Conservation (phyloP, 2,329 filamentous ascomycete species). For the Lithohypha guttulata region DNA sequence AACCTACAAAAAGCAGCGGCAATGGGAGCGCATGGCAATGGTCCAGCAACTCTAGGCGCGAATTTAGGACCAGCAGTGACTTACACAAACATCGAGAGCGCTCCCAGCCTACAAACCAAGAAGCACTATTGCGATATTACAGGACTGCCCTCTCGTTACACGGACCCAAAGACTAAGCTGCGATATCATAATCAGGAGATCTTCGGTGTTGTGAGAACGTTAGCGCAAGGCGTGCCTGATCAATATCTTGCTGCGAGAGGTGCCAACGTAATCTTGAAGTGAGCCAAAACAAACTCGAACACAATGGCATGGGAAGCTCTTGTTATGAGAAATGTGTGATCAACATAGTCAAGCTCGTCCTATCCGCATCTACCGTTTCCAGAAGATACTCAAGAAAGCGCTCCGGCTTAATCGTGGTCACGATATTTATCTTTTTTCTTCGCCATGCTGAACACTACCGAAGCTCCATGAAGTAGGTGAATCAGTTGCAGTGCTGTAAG, state of each 20-base stretch:
- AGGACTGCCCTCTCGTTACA: constrained; percentile 79
- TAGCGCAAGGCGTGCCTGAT: constrained; percentile 76
- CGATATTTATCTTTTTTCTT: constrained; percentile 47
- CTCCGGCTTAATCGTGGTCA: constrained; percentile 99
- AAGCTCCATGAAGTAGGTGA: constrained; percentile 53
- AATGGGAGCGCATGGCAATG: neutral
- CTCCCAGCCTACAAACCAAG: constrained; percentile 70
- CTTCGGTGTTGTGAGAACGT: constrained; percentile 67
- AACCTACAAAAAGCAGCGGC: constrained; percentile 36
- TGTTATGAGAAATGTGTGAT: constrained; percentile 52
- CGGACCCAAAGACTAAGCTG: constrained; percentile 87
- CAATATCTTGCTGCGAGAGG: constrained; percentile 81
- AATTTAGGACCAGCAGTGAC: constrained; percentile 60
- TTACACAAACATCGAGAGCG: constrained; percentile 94
- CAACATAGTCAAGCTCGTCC: constrained; percentile 94
- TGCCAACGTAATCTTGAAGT: constrained; percentile 89
- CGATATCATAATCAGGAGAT: constrained; percentile 90
- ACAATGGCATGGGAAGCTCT: too few species aligned
- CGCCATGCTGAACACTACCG: constrained; percentile 75
- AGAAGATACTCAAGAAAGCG: constrained; percentile 71
- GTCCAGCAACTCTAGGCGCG: constrained; percentile 14
- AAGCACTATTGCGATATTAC: constrained; percentile 95
- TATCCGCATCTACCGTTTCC: constrained; percentile 75
- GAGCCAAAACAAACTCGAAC: constrained; percentile 25
- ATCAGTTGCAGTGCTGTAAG: constrained; percentile 48